A percentile compares a stretch with the other conserved stretches of the same genome.
Conservation (phyloP, 1,139 yeast genomes). For the Candida sanyaensis region DNA sequence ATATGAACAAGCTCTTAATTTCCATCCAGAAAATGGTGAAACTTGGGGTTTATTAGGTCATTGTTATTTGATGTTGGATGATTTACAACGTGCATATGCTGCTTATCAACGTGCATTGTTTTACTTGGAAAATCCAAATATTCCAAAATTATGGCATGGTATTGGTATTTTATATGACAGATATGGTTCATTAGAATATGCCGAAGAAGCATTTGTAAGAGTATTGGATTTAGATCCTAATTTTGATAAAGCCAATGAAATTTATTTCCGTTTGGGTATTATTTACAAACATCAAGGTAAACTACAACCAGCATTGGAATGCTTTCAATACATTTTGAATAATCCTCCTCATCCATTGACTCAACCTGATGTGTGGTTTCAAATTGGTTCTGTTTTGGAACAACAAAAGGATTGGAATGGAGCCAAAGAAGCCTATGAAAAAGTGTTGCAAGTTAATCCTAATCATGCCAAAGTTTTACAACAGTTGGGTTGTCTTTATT, state of each 20-base stretch:
- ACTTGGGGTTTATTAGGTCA: constrained; percentile 98
- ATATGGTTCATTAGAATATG: constrained; percentile 93
- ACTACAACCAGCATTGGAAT: constrained; percentile 82
- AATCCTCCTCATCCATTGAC: constrained; percentile 96
- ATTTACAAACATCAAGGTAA: constrained; percentile 95
- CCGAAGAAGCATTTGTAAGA: constrained; percentile 96
- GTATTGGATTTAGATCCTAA: constrained; percentile 94
- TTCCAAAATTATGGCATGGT: constrained; percentile 98
- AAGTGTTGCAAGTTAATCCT: constrained; percentile 86
- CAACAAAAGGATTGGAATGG: constrained; percentile 90
- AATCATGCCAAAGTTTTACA: constrained; percentile 95
- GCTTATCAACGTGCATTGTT: constrained; percentile 96
- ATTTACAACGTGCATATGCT: constrained; percentile 89
- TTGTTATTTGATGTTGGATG: constrained; percentile 95
- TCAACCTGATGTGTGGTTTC: constrained; percentile 98
- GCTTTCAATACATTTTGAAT: constrained; percentile 86
- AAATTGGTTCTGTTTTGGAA: constrained; percentile 92
- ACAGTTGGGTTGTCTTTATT: constrained; percentile 93
- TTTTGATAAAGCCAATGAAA: constrained; percentile 94
- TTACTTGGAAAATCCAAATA: constrained; percentile 89
- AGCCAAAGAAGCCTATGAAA: constrained; percentile 94
- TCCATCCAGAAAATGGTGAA: constrained; percentile 88
- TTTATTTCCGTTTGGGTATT: constrained; percentile 94
- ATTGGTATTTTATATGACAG: constrained; percentile 95
- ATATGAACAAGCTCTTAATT: constrained; percentile 81